phyloP scores from a whole-genome alignment of 2,329 filamentous ascomycete species.

The Lasiodiplodia gonubiensis region DNA sequence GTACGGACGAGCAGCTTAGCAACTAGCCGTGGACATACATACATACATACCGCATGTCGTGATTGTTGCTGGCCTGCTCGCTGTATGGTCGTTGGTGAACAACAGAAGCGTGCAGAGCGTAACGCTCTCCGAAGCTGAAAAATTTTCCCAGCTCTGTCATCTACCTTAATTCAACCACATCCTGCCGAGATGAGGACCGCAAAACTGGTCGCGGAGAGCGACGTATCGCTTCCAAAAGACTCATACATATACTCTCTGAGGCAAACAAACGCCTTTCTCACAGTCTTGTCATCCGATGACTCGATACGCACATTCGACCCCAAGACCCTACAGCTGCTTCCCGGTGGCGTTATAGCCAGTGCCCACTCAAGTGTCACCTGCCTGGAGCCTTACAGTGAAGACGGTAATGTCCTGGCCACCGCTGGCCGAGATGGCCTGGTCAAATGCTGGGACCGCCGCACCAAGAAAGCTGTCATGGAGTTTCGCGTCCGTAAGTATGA shows the following conservation, averaged over 20 bases:
- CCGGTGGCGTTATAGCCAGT: conserved; percentile 55
- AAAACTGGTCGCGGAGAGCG: conserved; percentile 31
- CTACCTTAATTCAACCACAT: neutral
- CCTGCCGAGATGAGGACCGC: conserved; percentile 15
- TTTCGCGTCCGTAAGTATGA: conserved; percentile 43
- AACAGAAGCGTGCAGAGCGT: neutral
- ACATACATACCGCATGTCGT: neutral
- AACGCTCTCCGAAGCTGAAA: neutral
- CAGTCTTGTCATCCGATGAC: conserved; percentile 73
- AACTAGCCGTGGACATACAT: too few species aligned
- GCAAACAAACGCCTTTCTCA: conserved; percentile 51
- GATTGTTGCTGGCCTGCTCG: neutral
- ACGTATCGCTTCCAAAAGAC: conserved; percentile 40
- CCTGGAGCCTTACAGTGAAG: conserved; percentile 61
- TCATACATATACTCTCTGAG: conserved; percentile 49
- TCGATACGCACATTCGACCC: conserved; percentile 70
- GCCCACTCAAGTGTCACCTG: conserved; percentile 69
- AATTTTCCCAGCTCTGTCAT: conserved; percentile 16
- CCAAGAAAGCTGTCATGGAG: conserved; percentile 52
- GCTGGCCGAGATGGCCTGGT: conserved; percentile 74
- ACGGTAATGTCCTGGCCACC: conserved; percentile 65
- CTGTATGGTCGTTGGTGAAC: neutral
- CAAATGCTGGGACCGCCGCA: conserved; percentile 69
- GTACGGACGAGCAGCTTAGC: neutral
- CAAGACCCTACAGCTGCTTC: conserved; percentile 57